Evolutionary conservation across 2,329 filamentous ascomycete species (phyloP), one percentile per base, ranked within the genome.

Genomic region (Nakataea oryzae): DNA sequence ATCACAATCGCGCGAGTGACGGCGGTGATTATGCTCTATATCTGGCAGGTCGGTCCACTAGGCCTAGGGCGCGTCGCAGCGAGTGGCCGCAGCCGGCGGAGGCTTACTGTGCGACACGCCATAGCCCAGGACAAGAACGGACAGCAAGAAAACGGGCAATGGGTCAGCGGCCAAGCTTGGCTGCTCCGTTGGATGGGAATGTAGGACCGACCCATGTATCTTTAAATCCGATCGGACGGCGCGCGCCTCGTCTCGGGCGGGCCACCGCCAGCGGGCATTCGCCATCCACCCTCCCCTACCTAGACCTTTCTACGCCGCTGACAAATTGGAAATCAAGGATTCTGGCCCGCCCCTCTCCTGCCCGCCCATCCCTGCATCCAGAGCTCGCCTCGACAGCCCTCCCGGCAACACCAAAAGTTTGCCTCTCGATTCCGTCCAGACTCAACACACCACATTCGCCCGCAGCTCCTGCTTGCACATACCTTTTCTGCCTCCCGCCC

Each of bases 321-420:
- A 70, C 69, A 69, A 70, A 69, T 70, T 68, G 61, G 66, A 64
- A 63, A 60, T 64, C 58, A 58, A 57, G 47, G 57, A 62, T 65
- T 60, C 63, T 65, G 61, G 47, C 62, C 61, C 57, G 58, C 62
- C 63, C 61, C 62, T 63, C 61, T 64, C 61, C 62, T 62, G 62
- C 62, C 62, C 62, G 59, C 64, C 62, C 55, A 28, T 27, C 63
- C 61, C 59, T 54, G 29, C 24, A 24, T 41, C 34, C 56, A 61
- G 50, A 24, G 47, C 26, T 50, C 41, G 30, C 30, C 30, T 32
- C 30, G 30, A 32, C 9, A 8, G 30, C 30, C 30, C 30, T 30
- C 11, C 30, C 5, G 8, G 13, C 9, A 12, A 32, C 30, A 64
- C 54, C 59, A 61, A 64, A 58, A 13, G 8, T 54, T 26, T 17